Conservation (phyloP, 148 eudicot species). For the Tetragonia tetragonoides region DNA sequence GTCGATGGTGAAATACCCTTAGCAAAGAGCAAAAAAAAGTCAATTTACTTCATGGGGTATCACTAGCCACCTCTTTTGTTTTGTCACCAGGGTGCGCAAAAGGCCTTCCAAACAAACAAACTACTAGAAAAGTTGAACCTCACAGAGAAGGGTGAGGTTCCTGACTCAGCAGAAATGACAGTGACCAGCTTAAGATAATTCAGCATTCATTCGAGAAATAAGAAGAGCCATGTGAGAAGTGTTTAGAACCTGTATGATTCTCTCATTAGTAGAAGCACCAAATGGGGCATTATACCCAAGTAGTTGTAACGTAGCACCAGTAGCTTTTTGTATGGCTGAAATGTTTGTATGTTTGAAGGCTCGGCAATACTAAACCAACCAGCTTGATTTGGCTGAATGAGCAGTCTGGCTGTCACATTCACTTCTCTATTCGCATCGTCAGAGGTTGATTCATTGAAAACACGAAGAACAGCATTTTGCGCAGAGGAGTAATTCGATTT, state of each 20-base stretch:
- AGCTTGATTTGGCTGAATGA: constrained; percentile 35
- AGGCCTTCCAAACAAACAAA: neutral
- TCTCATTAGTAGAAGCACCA: constrained; percentile 29
- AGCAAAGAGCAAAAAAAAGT: too few relatives aligned
- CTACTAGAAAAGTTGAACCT: neutral
- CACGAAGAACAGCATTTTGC: constrained; percentile 47
- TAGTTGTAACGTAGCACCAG: constrained; percentile 36
- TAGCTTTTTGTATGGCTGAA: constrained; percentile 31
- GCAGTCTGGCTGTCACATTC: constrained; percentile 39
- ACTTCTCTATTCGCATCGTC: constrained; percentile 19
- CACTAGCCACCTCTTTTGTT: too few relatives aligned
- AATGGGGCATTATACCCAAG: constrained; percentile 27
- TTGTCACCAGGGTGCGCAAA: too few relatives aligned
- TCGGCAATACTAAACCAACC: too few relatives aligned
- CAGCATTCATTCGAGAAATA: neutral
- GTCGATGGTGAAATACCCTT: too few relatives aligned
- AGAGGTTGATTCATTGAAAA: constrained; percentile 31
- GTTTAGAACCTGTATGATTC: constrained; percentile 45
- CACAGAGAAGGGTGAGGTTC: neutral
- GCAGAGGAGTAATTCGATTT: constrained; percentile 41
- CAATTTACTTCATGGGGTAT: too few relatives aligned
- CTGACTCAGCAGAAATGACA: neutral
- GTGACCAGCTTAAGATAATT: neutral
- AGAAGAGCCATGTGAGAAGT: neutral
- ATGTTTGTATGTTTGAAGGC: constrained; percentile 29